Conservation (phyloP, 2,329 filamentous ascomycete species). For the Verticillium klebahnii region DNA sequence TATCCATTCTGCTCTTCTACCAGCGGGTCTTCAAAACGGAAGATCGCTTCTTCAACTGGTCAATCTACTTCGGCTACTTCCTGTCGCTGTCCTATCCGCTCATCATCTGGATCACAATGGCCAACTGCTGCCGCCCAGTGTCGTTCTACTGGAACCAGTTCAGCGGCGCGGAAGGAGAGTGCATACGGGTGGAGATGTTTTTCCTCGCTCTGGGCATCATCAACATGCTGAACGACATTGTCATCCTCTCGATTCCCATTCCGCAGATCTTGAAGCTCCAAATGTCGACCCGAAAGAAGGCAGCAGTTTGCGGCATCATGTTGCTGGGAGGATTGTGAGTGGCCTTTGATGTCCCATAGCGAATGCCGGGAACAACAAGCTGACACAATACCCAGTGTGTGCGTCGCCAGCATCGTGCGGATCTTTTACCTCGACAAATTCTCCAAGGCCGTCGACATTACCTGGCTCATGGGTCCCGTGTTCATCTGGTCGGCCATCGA, state of each 20-base stretch:
- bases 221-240: conserved; percentile 11
- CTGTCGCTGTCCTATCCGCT: conserved; percentile 6
- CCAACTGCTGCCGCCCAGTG: conserved; percentile 6
- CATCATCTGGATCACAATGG: conserved; percentile 10
- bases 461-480: conserved; percentile 11
- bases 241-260: conserved; percentile 9
- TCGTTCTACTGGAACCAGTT: conserved; percentile 13
- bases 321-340: conserved; percentile 9
- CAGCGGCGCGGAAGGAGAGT: conserved; percentile 1
- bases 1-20: conserved; percentile 13
- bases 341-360: background rate
- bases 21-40: conserved; percentile 8
- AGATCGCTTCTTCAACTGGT: conserved; percentile 1
- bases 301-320: conserved; percentile 9
- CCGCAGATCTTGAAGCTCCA: conserved; percentile 9
- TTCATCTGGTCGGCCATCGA: conserved; percentile 35
- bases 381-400: background rate
- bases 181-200: conserved; percentile 6
- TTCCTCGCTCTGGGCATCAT: conserved; percentile 8
- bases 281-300: conserved; percentile 8
- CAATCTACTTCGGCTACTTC: conserved; percentile 3
- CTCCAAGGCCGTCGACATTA: conserved; percentile 6
- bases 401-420: conserved; percentile 6
- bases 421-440: conserved; percentile 7
- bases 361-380: too few relatives aligned